Evolutionary conservation across 1,284 basidiomycete genomes (phyloP), one percentile per base, ranked within the genome.

Genomic region (Irpex sp.): DNA sequence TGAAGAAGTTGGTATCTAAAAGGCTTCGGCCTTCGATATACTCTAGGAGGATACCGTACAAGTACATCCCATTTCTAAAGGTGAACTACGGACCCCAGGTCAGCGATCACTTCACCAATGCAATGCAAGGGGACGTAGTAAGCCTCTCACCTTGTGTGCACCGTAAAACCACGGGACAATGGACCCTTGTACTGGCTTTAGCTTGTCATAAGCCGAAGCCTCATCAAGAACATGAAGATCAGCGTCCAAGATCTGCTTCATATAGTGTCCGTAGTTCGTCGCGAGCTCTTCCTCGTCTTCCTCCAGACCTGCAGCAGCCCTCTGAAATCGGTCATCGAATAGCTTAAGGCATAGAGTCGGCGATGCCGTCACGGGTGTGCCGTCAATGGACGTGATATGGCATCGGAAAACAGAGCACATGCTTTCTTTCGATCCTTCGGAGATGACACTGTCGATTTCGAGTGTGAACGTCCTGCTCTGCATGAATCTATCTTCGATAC

Each of bases 141-240:
- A 19, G 17, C 49, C 15, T 48, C 59, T 26, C 17, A 60, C 59
- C 59, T 60, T 26, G 13, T 60, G 59, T n/a, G 49, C 31, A 8
- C 59, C 59, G 34, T 57, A 60, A 19, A 60, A 60, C 59, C 59
- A 60, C n/a, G 59, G 59, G 15, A 60, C 49, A 31, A 60, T 15
- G 7, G 59, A 56, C 4, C 59, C 59, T 57, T 60, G 59, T 31
- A 60, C 59, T n/a, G 37, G 19, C 17, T 44, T 11, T 2, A 60
- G 49, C 49, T 60, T 60, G 47, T 60, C 49, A 36, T 60, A 60
- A 6, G 59, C 59, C n/a, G 21, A 15, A 6, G 49, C 59, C 51
- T 60, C 59, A 34, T 17, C 57, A 36, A 60, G 59, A 21, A 36
- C 59, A 37, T 60, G 21, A 9, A 48, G 8, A 31, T 60, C 59